phyloP scores from a whole-genome alignment of 2,329 filamentous ascomycete genomes.

The Capronia americana region DNA sequence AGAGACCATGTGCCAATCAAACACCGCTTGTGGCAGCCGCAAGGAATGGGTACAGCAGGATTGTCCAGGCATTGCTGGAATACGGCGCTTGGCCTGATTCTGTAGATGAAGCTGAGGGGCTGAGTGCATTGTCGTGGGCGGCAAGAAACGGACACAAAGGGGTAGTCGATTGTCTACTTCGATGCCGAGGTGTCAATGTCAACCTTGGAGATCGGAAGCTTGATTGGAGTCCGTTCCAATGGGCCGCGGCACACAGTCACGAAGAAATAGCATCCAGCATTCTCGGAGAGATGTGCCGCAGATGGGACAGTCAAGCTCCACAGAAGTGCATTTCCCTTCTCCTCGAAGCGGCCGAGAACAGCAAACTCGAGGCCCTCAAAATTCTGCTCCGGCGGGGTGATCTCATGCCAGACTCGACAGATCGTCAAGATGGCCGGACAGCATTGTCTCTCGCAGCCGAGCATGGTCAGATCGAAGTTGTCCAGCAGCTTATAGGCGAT shows the following conservation, averaged over 20 bases:
- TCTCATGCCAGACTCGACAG: background rate
- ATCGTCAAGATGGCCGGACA: background rate
- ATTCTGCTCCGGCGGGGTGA: background rate
- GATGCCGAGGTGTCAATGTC: background rate
- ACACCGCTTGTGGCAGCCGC: conserved; percentile 3
- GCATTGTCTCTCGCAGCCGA: conserved; percentile 1
- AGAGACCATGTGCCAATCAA: background rate
- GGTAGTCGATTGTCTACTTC: conserved; percentile 3
- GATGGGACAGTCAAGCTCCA: background rate
- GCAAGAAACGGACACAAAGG: background rate
- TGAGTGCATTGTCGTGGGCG: conserved; percentile 6
- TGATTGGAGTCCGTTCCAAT: conserved; percentile 3
- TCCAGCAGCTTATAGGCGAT: background rate
- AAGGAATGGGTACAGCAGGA: background rate
- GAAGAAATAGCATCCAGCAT: background rate
- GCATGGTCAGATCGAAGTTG: conserved; percentile 1
- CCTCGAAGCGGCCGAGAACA: background rate
- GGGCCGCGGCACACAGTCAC: conserved; percentile 1
- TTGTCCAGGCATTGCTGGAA: background rate
- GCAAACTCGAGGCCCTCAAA: background rate
- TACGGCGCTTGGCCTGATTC: background rate
- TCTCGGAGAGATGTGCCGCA: background rate
- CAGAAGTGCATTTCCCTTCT: background rate
- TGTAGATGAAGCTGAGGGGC: background rate
- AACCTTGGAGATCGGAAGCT: background rate